Evolutionary conservation across 495 filamentous ascomycete genomes (phyloP), one percentile per base, ranked within the genome.

Genomic region (Saxophila tyrrhenica): DNA sequence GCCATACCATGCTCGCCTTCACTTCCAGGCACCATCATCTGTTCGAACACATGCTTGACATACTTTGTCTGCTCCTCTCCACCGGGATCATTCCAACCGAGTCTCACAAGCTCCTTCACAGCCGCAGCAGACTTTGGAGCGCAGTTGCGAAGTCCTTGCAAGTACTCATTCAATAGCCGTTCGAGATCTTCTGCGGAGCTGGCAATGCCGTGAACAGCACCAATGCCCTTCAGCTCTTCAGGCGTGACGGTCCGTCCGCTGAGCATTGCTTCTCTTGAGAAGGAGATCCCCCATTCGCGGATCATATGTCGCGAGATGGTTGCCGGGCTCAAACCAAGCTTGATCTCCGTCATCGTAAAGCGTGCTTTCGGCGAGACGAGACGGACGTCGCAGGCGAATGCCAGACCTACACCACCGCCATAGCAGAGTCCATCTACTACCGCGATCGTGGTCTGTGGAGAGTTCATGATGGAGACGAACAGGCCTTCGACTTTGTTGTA

Each of bases 381-480:
- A 17, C 70, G 64, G 2, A 72, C 56, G 39, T 72, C 69, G 44
- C 69, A 72, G 3, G 62, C 61, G 48, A 72, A 70, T 0, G 65
- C 70, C 0, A 73, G 51, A 0, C 68, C 70, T 0, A 70, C 70
- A 0, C 71, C 71, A 2, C 67, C 71, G 2, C 69, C 71, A 45
- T 68, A 69, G 0, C 68, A 68, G 15, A 68, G 65, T 0, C 70
- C 71, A 44, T 72, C 69, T 19, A 72, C 32, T 3, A 51, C 54
- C 0, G 67, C 70, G 45, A 72, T 69, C 0, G 66, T 72, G 17
- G 69, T 66, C 25, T 74, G 67, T 1, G 68, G 68, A 8, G 55
- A 68, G 10, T 54, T 53, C 32, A 70, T 65, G 22, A 72, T 67
- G 0, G 52, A 55, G 25, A 67, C 61, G 50, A 71, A 67, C 1